Base-by-base conservation (phyloP, 169 alveolate species). In the Eimeria praecox region DNA sequence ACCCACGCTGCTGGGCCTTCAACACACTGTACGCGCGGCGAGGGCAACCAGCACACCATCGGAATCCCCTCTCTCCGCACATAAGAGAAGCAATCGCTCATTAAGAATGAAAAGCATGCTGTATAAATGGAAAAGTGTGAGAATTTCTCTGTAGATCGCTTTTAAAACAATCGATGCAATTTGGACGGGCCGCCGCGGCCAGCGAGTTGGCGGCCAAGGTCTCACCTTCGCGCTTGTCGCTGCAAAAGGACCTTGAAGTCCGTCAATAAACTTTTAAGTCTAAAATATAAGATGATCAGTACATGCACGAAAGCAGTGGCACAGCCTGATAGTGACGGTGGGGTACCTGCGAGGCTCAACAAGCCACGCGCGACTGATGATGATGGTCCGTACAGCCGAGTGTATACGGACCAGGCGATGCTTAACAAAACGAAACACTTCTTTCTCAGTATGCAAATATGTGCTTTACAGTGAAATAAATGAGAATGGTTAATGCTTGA, bases 291-390 rank as follows among this genome's bases (percentile, higher is more conserved):
- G 49, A n/a, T 54, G n/a, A 40, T 46, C 49, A 24, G 91, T 6
- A 52, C 71, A 54, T 52, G 71, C 91, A 54, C 33, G 91, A 30
- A 35, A 52, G 75, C 71, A 83, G 49, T 18, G 59, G 52, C 49
- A 46, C 44, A 83, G 38, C 20, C 22, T 20, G 18, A 12, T 30
- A 73, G 77, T 40, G 71, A 42, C 40, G 75, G 73, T 83, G 91
- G 91, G 91, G 91, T 54, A 83, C 49, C 54, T 52, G 75, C 91
- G 91, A 83, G 91, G 75, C 77, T 83, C 77, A 40, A 54, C 91
- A 83, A 83, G 91, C 91, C 91, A 83, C 91, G 89, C 52, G 85
- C 52, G 56, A 73, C 85, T 38, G 85, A 73, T 40, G 85, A 73
- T 40, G 52, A 14, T 73, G 85, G 85, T 73, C 85, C 8, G 52